Percentiles rank a stretch among this genome's conserved stretches.
Evolutionary conservation across 768 basidiomycete species (phyloP).

Genomic region (Suillus bovinus): DNA sequence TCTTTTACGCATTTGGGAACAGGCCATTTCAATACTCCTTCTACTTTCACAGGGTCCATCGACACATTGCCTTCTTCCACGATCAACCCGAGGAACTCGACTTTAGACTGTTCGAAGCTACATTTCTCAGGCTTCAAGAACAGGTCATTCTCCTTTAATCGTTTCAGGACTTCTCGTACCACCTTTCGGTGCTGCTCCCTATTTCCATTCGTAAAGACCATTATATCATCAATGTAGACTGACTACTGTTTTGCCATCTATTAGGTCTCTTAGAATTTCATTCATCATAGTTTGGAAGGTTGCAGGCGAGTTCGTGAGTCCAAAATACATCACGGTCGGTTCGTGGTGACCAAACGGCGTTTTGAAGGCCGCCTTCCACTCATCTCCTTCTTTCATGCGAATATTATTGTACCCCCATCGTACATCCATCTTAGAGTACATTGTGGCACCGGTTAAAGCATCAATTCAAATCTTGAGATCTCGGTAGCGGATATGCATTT

Average conservation of each 20-base stretch:
- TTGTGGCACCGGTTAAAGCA: not conserved
- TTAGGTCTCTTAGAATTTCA: slow-evolving; percentile 31
- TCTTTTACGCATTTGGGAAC: slow-evolving; percentile 16
- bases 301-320: slow-evolving; percentile 36
- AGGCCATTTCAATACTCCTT: slow-evolving; percentile 33
- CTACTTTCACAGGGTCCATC: slow-evolving; percentile 37
- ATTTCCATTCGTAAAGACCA: slow-evolving; percentile 29
- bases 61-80: slow-evolving; percentile 18
- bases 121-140: slow-evolving; percentile 42
- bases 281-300: slow-evolving; percentile 39
- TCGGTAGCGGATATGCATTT: not conserved
- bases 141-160: slow-evolving; percentile 32
- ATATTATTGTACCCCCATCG: not conserved
- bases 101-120: slow-evolving; percentile 23
- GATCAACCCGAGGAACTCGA: slow-evolving; percentile 35
- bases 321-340: slow-evolving; percentile 42
- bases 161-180: slow-evolving; percentile 25
- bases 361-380: slow-evolving; percentile 43
- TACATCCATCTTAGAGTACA: slow-evolving; percentile 11
- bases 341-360: slow-evolving; percentile 40
- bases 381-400: slow-evolving; percentile 39
- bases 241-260: slow-evolving; percentile 34
- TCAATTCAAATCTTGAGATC: slow-evolving; percentile 1
- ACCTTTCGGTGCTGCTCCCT: slow-evolving; percentile 18
- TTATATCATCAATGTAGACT: slow-evolving; percentile 47